Evolutionary conservation across 768 basidiomycete species (phyloP), one percentile per base, ranked within the genome.

Genomic region (Pulveroboletus sp.): DNA sequence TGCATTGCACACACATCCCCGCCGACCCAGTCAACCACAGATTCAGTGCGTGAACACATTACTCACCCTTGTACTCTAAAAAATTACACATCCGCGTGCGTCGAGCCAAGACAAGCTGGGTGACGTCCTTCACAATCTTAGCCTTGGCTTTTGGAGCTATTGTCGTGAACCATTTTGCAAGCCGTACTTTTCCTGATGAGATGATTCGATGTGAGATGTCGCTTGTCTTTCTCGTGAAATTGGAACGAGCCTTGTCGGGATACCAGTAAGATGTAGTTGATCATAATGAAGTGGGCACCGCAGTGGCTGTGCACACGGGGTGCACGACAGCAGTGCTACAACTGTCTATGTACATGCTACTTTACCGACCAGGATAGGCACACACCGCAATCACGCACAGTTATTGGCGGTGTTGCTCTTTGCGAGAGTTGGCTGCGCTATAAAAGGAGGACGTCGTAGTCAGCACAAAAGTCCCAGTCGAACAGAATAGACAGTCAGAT

Each of bases 51-150:
- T 27, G 14, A 28, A 13, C 21, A 21, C 11, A 32, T 10, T 1
- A 52, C 80, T 57, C 51, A 86, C 94, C 94, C 74, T 94, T 96
- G 75, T 96, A 96, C 66, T 98, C 95, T 36, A 97, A 70, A 62
- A 98, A 87, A 70, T 97, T 98, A 66, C 93, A 96, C 91, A 93
- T 94, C 48, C 87, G 77, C 43, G 89, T 89, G 51, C 89, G 78
- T 44, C 95, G 79, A 45, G 85, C 89, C 39, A 95, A 75, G 28
- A 97, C 93, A 32, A 96, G 79, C 69, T 93, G 91, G 1, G 93
- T 94, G 28, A 97, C 88, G 64, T 98, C 95, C 71, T 92, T 93
- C 56, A 96, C 84, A 63, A 95, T 93, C 79, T 93, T 95, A 47
- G 79, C 77, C 69, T 92, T 94, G 32, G 74, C 73, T 69, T 93